These are phyloP conservation scores for Elongisporangium anandrum DNA, from an alignment of 352 stramenopile genomes.

Conservation along the genomic window DNA sequence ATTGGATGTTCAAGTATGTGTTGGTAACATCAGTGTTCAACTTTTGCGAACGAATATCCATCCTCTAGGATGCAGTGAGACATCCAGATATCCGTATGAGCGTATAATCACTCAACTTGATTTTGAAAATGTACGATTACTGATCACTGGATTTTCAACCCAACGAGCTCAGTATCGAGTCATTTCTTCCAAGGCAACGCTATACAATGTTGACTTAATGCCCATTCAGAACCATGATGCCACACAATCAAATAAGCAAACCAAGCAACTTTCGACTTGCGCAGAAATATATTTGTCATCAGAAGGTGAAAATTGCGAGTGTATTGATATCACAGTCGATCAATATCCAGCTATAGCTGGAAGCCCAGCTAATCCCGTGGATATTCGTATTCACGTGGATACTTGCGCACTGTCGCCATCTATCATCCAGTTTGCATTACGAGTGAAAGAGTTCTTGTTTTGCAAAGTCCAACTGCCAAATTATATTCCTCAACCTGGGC, in stretches of 20 bases:
- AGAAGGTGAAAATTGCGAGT: constrained; percentile 7
- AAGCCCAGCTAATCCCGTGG: constrained; percentile 12
- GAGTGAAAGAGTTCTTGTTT: constrained; percentile 39
- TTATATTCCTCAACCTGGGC: constrained; percentile 21
- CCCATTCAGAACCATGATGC: not conserved
- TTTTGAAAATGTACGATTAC: constrained; percentile 33
- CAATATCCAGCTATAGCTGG: constrained; percentile 6
- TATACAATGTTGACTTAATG: constrained; percentile 48
- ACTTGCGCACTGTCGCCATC: constrained; percentile 47
- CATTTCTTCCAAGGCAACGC: constrained; percentile 22
- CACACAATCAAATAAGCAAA: not conserved
- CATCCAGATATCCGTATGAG: not conserved
- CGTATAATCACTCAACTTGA: constrained; percentile 35
- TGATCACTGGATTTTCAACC: constrained; percentile 41
- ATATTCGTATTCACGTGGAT: constrained; percentile 60
- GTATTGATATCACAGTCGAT: constrained; percentile 12
- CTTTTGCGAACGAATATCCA: not conserved
- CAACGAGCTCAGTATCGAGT: constrained; percentile 46
- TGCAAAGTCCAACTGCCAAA: constrained; percentile 31
- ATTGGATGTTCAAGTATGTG: constrained; percentile 31
- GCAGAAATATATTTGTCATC: constrained; percentile 27
- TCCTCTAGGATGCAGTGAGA: not conserved
- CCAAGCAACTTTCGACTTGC: constrained; percentile 20
- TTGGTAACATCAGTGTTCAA: constrained; percentile 30
- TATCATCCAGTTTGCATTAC: constrained; percentile 42